phyloP scores from a whole-genome alignment of 2,329 filamentous ascomycete genomes.

The Chrysoporthe deuterocubensis region DNA sequence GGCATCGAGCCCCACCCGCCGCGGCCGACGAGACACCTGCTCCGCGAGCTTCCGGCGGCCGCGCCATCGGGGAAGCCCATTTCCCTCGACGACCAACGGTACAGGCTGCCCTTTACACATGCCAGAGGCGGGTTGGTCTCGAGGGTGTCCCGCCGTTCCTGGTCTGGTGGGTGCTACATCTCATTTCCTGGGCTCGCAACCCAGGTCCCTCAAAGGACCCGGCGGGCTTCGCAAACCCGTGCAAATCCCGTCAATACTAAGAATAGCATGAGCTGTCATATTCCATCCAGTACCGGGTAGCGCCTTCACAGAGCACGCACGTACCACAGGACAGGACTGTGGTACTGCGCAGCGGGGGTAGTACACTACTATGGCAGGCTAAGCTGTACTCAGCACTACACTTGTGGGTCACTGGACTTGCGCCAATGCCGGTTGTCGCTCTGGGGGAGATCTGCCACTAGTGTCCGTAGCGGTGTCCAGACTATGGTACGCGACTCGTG shows the following conservation, averaged over 20 bases:
- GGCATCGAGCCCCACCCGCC: not conserved
- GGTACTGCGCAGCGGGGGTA: not conserved
- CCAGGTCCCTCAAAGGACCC: not conserved
- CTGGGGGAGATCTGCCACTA: not conserved
- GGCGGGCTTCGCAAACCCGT: not conserved
- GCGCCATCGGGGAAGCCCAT: not conserved
- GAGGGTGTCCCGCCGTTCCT: not conserved
- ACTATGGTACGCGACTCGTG: not conserved
- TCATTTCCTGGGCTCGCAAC: not conserved
- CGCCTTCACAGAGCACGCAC: too few species aligned
- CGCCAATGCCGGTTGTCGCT: not conserved
- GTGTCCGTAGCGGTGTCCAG: slow-evolving; percentile 1
- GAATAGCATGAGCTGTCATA: slow-evolving; percentile 8
- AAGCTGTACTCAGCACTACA: not conserved
- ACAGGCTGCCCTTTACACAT: not conserved
- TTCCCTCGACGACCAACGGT: not conserved
- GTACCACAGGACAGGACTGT: not conserved
- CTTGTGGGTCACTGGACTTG: not conserved
- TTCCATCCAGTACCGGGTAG: not conserved
- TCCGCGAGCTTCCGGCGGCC: not conserved
- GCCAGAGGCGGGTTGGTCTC: not conserved
- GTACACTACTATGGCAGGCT: not conserved
- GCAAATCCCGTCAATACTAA: not conserved
- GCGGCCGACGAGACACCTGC: not conserved
- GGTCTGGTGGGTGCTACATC: not conserved